A percentile compares a stretch with the other conserved stretches of the same genome.
Evolutionary conservation across 805 yeast genomes (phyloP).

Genomic region (Maudiozyma turicensis): DNA sequence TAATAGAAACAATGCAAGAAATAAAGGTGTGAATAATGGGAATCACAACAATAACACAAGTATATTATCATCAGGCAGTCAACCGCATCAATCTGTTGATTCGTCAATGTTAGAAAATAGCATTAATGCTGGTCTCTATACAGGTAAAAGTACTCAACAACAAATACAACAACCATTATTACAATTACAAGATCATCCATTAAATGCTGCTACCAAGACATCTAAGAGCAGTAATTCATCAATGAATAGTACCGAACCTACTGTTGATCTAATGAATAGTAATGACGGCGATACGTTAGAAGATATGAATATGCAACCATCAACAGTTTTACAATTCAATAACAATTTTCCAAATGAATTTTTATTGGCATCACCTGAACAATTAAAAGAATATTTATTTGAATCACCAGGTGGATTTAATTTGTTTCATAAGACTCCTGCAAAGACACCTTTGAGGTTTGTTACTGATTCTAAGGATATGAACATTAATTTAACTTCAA

Average conservation of each 20-base stretch:
- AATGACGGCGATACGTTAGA: constrained; percentile 15
- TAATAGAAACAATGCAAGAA: constrained; percentile 3
- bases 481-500: constrained; percentile 2
- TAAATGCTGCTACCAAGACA: neutral
- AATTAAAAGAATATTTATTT: constrained; percentile 26
- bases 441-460: constrained; percentile 28
- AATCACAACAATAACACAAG: neutral
- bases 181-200: neutral
- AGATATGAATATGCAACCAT: constrained; percentile 29
- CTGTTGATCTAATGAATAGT: constrained; percentile 1
- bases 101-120: constrained; percentile 23
- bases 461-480: constrained; percentile 13
- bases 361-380: constrained; percentile 28
- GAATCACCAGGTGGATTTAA: constrained; percentile 28
- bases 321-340: constrained; percentile 23
- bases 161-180: neutral
- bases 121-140: constrained; percentile 11
- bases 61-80: neutral
- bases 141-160: neutral
- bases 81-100: constrained; percentile 9
- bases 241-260: neutral
- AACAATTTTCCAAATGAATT: constrained; percentile 22
- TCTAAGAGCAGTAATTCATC: neutral
- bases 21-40: constrained; percentile 1
- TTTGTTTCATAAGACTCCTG: constrained; percentile 27